These are phyloP conservation scores for Irpex lacteus DNA, from an alignment of 1,284 basidiomycete species.

Conservation along the genomic window DNA sequence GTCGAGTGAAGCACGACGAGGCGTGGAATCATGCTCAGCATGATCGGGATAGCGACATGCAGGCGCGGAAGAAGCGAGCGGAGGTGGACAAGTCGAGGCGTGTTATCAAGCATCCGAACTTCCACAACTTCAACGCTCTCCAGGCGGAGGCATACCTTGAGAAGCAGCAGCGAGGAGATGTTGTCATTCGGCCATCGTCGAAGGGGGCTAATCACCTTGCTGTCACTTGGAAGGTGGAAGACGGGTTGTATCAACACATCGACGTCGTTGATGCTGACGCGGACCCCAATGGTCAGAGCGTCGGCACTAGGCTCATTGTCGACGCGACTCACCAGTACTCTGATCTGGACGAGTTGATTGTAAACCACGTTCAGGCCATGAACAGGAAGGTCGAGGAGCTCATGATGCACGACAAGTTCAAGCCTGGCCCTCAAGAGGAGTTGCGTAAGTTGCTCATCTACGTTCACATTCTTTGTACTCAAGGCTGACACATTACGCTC, in stretches of 20 bases:
- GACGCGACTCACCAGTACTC: slow-evolving; percentile 84
- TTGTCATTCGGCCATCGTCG: slow-evolving; percentile 94
- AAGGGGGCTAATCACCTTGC: slow-evolving; percentile 94
- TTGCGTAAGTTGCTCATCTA: slow-evolving; percentile 64
- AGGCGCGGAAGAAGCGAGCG: slow-evolving; percentile 81
- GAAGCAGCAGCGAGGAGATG: slow-evolving; percentile 90
- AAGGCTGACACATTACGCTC: neutral
- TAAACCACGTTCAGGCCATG: slow-evolving; percentile 96
- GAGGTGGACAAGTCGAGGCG: slow-evolving; percentile 78
- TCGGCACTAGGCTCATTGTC: slow-evolving; percentile 78
- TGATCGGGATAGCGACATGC: slow-evolving; percentile 72
- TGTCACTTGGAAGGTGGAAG: slow-evolving; percentile 99
- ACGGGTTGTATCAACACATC: slow-evolving; percentile 96
- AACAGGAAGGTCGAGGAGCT: slow-evolving; percentile 93
- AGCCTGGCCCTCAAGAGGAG: slow-evolving; percentile 83
- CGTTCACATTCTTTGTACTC: neutral
- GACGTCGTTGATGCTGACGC: slow-evolving; percentile 90
- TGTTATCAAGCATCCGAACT: slow-evolving; percentile 97
- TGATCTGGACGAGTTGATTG: slow-evolving; percentile 97
- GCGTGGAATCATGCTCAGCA: slow-evolving; percentile 69
- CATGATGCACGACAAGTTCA: slow-evolving; percentile 96
- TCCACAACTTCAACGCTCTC: slow-evolving; percentile 91
- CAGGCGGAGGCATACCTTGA: slow-evolving; percentile 92
- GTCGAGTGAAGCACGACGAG: slow-evolving; percentile 60
- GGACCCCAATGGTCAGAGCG: slow-evolving; percentile 63